Conservation (phyloP, 2,329 filamentous ascomycete species). For the Pseudogymnoascus sp. region DNA sequence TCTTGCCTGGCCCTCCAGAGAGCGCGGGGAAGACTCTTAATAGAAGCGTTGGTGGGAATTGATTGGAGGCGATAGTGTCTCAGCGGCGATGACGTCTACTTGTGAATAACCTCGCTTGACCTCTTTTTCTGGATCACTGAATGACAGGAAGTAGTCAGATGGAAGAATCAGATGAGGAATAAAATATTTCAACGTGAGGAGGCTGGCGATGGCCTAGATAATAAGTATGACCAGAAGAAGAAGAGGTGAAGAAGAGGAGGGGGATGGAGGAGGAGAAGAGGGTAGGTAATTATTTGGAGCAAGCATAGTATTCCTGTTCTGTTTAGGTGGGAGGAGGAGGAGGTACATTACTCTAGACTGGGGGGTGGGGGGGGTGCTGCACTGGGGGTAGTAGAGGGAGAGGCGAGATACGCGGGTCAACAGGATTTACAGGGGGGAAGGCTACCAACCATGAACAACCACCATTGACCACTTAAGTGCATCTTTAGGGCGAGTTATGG, state of each 20-base stretch:
- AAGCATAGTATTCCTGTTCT: background rate
- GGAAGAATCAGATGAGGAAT: slow-evolving; percentile 9
- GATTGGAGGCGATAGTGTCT: slow-evolving; percentile 1
- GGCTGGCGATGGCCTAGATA: slow-evolving; percentile 25
- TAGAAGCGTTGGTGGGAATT: background rate
- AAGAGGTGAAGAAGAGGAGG: slow-evolving; percentile 10
- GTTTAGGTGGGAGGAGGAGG: background rate
- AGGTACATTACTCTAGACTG: too few species aligned
- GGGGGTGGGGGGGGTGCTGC: too few species aligned
- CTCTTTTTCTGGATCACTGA: slow-evolving; percentile 1
- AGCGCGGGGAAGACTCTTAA: slow-evolving; percentile 10
- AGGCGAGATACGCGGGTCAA: background rate
- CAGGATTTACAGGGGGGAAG: background rate
- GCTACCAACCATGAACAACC: background rate
- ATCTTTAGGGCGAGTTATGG: background rate
- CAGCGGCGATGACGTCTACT: background rate
- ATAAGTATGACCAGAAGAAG: slow-evolving; percentile 14
- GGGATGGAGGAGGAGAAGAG: background rate
- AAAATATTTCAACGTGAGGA: slow-evolving; percentile 12
- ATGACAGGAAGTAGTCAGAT: background rate
- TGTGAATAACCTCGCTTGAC: slow-evolving; percentile 10
- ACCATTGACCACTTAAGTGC: background rate
- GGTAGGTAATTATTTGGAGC: slow-evolving; percentile 2
- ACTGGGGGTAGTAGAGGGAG: too few species aligned
- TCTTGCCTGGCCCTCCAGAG: slow-evolving; percentile 21